Evolutionary conservation across 495 filamentous ascomycete genomes (phyloP).

Genomic region (Podospora australis): DNA sequence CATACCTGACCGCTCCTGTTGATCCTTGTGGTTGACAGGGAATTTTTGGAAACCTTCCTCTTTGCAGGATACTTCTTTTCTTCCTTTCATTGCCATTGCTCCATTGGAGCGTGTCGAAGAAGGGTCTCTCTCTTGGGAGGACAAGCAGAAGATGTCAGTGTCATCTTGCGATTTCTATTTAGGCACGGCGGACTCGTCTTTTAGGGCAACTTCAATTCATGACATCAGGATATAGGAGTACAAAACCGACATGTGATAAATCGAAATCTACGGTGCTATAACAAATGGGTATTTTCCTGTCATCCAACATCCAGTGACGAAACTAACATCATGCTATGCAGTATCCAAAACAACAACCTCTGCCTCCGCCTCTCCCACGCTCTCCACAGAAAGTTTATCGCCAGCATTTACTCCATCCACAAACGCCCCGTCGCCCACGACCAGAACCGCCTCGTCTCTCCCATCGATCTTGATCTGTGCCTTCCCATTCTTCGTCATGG

Average conservation of each 20-base stretch:
- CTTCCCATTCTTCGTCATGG: conserved; percentile 66
- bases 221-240: too few relatives aligned
- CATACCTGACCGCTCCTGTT: conserved; percentile 41
- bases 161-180: too few relatives aligned
- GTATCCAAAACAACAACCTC: conserved; percentile 62
- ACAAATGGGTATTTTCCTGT: background rate
- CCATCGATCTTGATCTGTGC: conserved; percentile 57
- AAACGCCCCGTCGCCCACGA: conserved; percentile 72
- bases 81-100: conserved; percentile 25
- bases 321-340: conserved; percentile 17
- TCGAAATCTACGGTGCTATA: background rate
- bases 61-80: conserved; percentile 16
- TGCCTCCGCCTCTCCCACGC: conserved; percentile 58
- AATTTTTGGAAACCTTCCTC: conserved; percentile 27
- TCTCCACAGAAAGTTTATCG: conserved; percentile 55
- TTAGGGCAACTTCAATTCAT: too few relatives aligned
- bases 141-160: too few relatives aligned
- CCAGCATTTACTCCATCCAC: conserved; percentile 50
- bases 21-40: conserved; percentile 21
- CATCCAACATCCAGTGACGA: background rate
- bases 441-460: conserved; percentile 54
- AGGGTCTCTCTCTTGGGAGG: conserved; percentile 13
- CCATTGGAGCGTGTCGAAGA: conserved; percentile 22
- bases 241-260: background rate
- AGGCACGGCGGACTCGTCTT: too few relatives aligned